phyloP scores from a whole-genome alignment of 768 basidiomycete genomes.

The Kwoniella dendrophila region DNA sequence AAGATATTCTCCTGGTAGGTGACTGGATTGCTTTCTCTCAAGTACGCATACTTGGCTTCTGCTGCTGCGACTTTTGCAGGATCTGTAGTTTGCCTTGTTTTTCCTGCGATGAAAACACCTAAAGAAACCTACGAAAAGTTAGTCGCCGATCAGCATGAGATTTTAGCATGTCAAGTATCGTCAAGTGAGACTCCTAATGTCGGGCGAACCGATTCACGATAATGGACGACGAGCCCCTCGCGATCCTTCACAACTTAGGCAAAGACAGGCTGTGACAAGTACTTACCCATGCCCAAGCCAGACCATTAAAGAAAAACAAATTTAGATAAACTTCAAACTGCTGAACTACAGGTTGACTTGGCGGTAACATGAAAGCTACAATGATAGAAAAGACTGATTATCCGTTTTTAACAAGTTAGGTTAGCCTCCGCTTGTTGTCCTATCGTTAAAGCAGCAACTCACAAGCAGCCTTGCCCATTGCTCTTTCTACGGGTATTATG shows the following conservation, averaged over 20 bases:
- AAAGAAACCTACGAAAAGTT: slow-evolving; percentile 33
- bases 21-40: slow-evolving; percentile 8
- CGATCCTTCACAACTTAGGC: too few species aligned
- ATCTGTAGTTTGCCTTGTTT: slow-evolving; percentile 35
- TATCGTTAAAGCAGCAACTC: slow-evolving; percentile 15
- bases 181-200: too few species aligned
- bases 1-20: slow-evolving; percentile 19
- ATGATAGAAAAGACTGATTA: slow-evolving; percentile 41
- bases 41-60: slow-evolving; percentile 28
- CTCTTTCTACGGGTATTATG: slow-evolving; percentile 34
- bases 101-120: slow-evolving; percentile 44
- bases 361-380: slow-evolving; percentile 51
- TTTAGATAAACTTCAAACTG: slow-evolving; percentile 46
- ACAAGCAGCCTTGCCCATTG: slow-evolving; percentile 51
- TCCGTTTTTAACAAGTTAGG: not conserved
- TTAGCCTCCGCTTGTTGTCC: not conserved
- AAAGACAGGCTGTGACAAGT: too few species aligned
- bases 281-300: slow-evolving; percentile 52
- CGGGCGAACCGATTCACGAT: too few species aligned
- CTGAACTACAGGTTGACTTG: slow-evolving; percentile 46
- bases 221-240: too few species aligned
- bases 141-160: too few species aligned
- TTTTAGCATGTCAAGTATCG: too few species aligned
- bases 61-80: slow-evolving; percentile 27
- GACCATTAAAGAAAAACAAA: slow-evolving; percentile 46